Percentiles rank a stretch among this genome's conserved stretches.
phyloP scores from a whole-genome alignment of 2,329 filamentous ascomycete genomes.

The Aspergillus bombycis region DNA sequence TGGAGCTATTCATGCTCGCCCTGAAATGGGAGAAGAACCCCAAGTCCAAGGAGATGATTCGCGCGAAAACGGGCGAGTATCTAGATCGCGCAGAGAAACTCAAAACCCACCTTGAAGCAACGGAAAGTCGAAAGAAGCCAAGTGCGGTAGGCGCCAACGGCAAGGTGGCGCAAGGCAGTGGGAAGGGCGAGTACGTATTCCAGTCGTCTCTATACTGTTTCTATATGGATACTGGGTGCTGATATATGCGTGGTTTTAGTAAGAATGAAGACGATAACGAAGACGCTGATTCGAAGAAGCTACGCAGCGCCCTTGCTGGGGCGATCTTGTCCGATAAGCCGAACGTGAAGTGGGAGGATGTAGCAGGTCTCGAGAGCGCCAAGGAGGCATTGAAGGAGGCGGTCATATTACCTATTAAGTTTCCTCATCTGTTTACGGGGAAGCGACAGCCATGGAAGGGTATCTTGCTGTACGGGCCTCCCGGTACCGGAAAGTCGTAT shows the following conservation, averaged over 20 bases:
- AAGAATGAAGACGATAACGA: conserved; percentile 67
- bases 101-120: conserved; percentile 81
- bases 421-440: conserved; percentile 92
- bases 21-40: conserved; percentile 99
- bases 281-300: conserved; percentile 93
- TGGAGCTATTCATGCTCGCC: conserved; percentile 98
- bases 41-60: conserved; percentile 96
- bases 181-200: conserved; percentile 57
- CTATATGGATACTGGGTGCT: background rate
- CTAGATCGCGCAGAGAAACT: conserved; percentile 99
- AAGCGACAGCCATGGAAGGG: conserved; percentile 99
- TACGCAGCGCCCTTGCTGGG: conserved; percentile 85
- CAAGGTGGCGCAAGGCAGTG: conserved; percentile 52
- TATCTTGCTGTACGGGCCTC: conserved; percentile 92
- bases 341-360: conserved; percentile 97
- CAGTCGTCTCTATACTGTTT: conserved; percentile 3
- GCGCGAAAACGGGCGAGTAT: conserved; percentile 92
- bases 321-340: conserved; percentile 95
- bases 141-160: conserved; percentile 57
- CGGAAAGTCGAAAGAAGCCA: conserved; percentile 55
- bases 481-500: conserved; percentile 97
- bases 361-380: conserved; percentile 88
- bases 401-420: conserved; percentile 96
- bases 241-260: conserved; percentile 20
- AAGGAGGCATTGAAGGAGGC: conserved; percentile 98